Base-by-base conservation (phyloP, 1,284 basidiomycete species). In the Cryptococcus hybrid region DNA sequence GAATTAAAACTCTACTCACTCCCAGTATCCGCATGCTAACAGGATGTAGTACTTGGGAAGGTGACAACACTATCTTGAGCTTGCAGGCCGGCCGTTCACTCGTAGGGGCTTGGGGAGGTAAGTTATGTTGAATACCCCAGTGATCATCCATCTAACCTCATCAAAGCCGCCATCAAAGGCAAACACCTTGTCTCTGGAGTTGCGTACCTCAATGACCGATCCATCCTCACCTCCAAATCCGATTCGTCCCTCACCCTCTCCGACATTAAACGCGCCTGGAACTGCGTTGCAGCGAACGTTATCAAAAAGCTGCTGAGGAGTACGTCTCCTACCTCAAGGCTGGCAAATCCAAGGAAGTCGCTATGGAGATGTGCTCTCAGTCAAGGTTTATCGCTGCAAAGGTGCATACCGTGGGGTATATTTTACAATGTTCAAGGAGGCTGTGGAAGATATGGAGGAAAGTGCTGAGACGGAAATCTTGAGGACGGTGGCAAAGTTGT, bases 321-420 rank as follows among this genome's bases (percentile, higher is more conserved):
- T 84, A 79, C 64, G 65, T 73, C 8, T 67, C 63, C 30, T 57
- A 64, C 18, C 63, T 80, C 60, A 80, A 81, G 65, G 65, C 71
- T 8, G 82, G 82, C 15, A 74, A 78, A 63, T 76, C 65, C 52
- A 80, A 80, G 64, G 82, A 83, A 61, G 76, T 80, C 60, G 81
- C 82, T 3, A 80, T 82, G 68, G 83, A 84, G 70, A 70, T 68
- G 54, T 83, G 82, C 69, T 82, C 80, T 43, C 81, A 83, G 69
- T 78, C 79, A 38, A 70, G 82, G 34, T 84, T 83, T 64, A 77
- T 84, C 48, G 83, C 83, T 34, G 82, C 82, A 47, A 82, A 82
- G 68, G 53, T 76, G 43, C 80, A 82, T 62, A 71, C 70, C 5
- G 55, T 59, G 34, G 73, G 71, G 30, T 74, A 70, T 61, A 77